Evolutionary conservation across 345 rosid genomes (phyloP), one percentile per base, ranked within the genome.

Genomic region (Clausena lansium): DNA sequence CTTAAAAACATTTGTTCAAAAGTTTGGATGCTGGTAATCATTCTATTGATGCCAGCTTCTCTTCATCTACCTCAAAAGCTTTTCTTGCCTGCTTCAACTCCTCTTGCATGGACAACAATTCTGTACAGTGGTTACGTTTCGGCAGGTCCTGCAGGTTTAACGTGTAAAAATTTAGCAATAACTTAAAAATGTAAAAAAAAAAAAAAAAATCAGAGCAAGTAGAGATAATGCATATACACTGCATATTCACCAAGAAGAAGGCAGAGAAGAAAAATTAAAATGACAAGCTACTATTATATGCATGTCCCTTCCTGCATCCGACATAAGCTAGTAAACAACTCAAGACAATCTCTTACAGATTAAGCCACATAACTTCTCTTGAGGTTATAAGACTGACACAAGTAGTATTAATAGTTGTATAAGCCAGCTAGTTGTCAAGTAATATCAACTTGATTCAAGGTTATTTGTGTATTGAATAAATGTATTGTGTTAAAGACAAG

Each of bases 21-120:
- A 72, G 25, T 72, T 50, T 38, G 33, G 28, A 22, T 35, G 28
- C 35, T 11, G 5, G 54, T 20, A 50, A 45, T 87, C 80, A 90
- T 58, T 90, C 90, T 0, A 77, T 20, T 35, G 92, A 76, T 72
- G 89, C 90, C 20, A 89, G 86, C 84, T 92, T 91, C 65, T 91
- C 98, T 84, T 93, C 99, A 20, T 93, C 99, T 0, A 91, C 94
- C 63, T 96, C 98, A 81, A 92, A 94, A 63, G 98, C 98, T 79
- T 96, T 92, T 84, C 98, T 92, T 17, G 98, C 98, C 84, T 96
- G 99, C 81, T 94, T 91, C 63, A 96, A 88, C 84, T 96, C 98
- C 84, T 96, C 98, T 87, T 92, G 98, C 98, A 94, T 92, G 0
- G 94, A 89, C 78, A 92, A 86, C 70, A 96, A 83, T 78, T 96